phyloP scores from a whole-genome alignment of 495 filamentous ascomycete species.

The Daldinia caldariorum region DNA sequence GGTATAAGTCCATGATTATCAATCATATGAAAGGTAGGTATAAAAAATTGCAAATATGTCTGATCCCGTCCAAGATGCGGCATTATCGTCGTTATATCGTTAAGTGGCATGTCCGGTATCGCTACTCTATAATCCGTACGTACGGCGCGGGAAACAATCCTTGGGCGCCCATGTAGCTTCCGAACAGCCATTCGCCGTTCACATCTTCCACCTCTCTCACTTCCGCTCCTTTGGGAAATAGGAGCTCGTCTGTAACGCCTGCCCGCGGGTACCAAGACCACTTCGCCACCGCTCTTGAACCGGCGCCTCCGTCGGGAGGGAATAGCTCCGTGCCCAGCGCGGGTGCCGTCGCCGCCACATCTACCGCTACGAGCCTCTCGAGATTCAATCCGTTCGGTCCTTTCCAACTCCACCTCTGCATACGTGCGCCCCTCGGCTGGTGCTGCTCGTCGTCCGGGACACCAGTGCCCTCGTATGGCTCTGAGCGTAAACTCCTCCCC shows the following conservation, averaged over 20 bases:
- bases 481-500: conserved; percentile 68
- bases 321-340: conserved; percentile 55
- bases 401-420: conserved; percentile 50
- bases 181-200: conserved; percentile 88
- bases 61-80: not conserved
- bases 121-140: conserved; percentile 59
- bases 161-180: conserved; percentile 76
- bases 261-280: conserved; percentile 79
- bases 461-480: conserved; percentile 51
- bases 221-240: conserved; percentile 84
- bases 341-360: conserved; percentile 45
- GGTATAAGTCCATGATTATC: conserved; percentile 9
- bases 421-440: conserved; percentile 22
- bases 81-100: conserved; percentile 1
- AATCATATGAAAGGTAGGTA: not conserved
- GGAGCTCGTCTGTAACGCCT: conserved; percentile 72
- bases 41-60: not conserved
- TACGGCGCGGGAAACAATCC: conserved; percentile 82
- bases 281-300: conserved; percentile 66
- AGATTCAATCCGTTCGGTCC: conserved; percentile 34
- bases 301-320: conserved; percentile 76
- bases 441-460: conserved; percentile 30
- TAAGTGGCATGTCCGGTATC: conserved; percentile 1
- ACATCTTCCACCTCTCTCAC: conserved; percentile 81
- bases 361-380: conserved; percentile 46